Conservation (phyloP, 805 yeast genomes). For the Wickerhamiella nectarea region DNA sequence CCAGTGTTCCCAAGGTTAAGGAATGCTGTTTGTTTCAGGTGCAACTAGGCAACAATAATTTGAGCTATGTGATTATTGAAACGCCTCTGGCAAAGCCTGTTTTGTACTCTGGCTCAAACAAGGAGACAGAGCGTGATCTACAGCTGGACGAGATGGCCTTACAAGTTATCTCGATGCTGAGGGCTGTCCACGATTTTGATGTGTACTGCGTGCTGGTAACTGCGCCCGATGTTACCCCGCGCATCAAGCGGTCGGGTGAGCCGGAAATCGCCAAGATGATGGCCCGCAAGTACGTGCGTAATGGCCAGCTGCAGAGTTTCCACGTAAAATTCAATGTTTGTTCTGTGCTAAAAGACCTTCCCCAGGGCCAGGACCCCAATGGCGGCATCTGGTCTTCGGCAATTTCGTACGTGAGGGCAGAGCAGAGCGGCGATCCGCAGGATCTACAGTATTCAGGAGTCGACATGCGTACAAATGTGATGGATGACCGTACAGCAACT, state of each 20-base stretch:
- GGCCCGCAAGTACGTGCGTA: constrained; percentile 60
- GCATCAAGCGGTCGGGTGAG: constrained; percentile 73
- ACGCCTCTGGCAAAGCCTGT: constrained; percentile 35
- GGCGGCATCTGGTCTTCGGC: constrained; percentile 82
- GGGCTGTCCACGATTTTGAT: constrained; percentile 54
- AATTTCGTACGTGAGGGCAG: constrained; percentile 50
- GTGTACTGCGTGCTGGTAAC: constrained; percentile 72
- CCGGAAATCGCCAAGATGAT: constrained; percentile 85
- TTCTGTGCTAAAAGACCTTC: constrained; percentile 48
- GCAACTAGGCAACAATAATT: constrained; percentile 59
- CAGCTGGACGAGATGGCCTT: constrained; percentile 38
- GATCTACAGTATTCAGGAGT: constrained; percentile 72
- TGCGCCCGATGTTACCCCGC: constrained; percentile 68
- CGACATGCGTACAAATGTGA: constrained; percentile 58
- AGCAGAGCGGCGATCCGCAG: constrained; percentile 40
- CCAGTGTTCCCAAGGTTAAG: constrained; percentile 64
- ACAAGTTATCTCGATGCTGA: constrained; percentile 34
- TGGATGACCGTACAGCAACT: constrained; percentile 67
- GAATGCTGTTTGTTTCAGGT: constrained; percentile 91
- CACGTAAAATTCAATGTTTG: constrained; percentile 68
- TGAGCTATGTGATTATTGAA: constrained; percentile 79
- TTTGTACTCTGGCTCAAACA: neutral
- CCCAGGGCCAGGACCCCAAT: constrained; percentile 57
- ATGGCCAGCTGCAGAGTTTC: constrained; percentile 65
- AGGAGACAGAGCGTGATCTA: constrained; percentile 16